Conservation (phyloP, 257 asterid genomes). For the Asclepias syriaca region DNA sequence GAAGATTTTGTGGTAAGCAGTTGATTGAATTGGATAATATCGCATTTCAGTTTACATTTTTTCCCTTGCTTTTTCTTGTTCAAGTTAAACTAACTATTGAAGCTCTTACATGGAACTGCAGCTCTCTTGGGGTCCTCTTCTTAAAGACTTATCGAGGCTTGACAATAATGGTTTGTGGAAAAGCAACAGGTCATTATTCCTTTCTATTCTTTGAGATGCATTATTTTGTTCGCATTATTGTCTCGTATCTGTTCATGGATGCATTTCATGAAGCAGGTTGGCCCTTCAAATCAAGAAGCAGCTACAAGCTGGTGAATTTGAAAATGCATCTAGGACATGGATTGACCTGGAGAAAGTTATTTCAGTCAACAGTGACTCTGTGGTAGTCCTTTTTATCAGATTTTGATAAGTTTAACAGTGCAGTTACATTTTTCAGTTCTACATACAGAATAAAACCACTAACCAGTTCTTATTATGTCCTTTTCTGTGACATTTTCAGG, state of each 20-base stretch:
- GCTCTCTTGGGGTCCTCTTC: constrained; percentile 96
- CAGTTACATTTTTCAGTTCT: neutral
- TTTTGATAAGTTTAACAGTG: too few species aligned
- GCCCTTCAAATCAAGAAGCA: constrained; percentile 53
- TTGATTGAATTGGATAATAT: neutral
- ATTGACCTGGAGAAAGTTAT: constrained; percentile 45
- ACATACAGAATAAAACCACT: too few species aligned
- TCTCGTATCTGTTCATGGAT: neutral
- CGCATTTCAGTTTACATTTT: constrained; percentile 5
- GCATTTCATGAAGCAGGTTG: constrained; percentile 37
- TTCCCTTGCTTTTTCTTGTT: too few species aligned
- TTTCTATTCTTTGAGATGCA: too few species aligned
- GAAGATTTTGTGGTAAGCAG: constrained; percentile 77
- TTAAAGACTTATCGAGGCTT: constrained; percentile 81
- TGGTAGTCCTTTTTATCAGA: constrained; percentile 37
- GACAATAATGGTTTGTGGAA: constrained; percentile 53
- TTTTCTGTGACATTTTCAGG: constrained; percentile 28
- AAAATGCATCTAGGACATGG: constrained; percentile 70
- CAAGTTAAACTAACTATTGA: neutral
- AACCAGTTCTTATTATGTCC: too few species aligned
- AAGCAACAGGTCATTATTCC: constrained; percentile 55
- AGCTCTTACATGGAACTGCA: constrained; percentile 23
- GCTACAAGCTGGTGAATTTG: constrained; percentile 43
- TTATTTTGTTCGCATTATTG: too few species aligned
- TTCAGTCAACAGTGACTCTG: constrained; percentile 44